Base-by-base conservation (phyloP, 257 asterid genomes). In the Ligustrum vulgare region DNA sequence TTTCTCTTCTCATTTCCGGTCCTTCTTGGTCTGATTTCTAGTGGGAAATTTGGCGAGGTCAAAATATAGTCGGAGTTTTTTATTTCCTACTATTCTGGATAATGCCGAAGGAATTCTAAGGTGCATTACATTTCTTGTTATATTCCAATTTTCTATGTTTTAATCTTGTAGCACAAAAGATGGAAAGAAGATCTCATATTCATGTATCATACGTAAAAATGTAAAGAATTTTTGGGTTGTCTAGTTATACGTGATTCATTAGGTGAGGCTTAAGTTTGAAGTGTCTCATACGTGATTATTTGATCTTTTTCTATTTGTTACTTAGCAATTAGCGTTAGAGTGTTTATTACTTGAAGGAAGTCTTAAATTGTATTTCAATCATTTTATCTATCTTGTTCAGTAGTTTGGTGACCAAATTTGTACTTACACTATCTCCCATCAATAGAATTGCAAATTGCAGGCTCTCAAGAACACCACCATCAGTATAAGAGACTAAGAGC, bases 391-490 rank as follows among this genome's bases (percentile, higher is more conserved):
- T 62, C 41, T 33, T 58, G 39, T 41, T 35, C 33, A 23, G 20
- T 35, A 76, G 69, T 72, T 72, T 69, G 63, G 47, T 64, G 47
- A 72, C 71, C 67, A 62, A 73, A 70, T 71, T 60, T 72, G 45
- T 37, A 63, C 22, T 75, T 54, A 28, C 70, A 22, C 47, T 66
- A 75, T 23, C 45, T 69, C 70, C 62, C 58, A 60, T 78, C 68
- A 10, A 71, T 68, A 22, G 82, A 76, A 64, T 28, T 72, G 63
- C 70, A 45, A 70, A 67, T 62, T 70, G 64, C 70, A 71, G 66
- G 78, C 80, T 74, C 66, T 76, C 70, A 49, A 72, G 76, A 72
- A 51, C 72, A 72, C 65, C 64, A 34, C 65, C 79, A 16, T 80
- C 69, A 60, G 76, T 70, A 67, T 58, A 22, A 33, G 65, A 76